These are phyloP conservation scores for Pseudocercospora cruenta DNA, from an alignment of 2,329 filamentous ascomycete species.

Conservation along the genomic window DNA sequence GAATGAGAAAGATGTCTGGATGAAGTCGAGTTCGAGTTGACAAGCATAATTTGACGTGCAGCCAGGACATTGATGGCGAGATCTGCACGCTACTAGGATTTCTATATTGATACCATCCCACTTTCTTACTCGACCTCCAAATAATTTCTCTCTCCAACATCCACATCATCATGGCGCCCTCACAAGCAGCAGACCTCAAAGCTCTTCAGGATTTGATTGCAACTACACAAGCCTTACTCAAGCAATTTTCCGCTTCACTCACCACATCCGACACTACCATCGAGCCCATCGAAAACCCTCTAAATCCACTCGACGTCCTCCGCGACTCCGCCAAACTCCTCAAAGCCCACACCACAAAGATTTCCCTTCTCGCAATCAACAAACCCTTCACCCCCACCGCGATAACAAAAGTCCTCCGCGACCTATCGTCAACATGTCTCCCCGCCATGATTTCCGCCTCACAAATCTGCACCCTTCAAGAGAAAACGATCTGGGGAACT, in stretches of 20 bases:
- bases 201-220: constrained; percentile 35
- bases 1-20: not conserved
- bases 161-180: constrained; percentile 31
- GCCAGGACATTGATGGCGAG: constrained; percentile 3
- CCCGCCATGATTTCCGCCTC: constrained; percentile 74
- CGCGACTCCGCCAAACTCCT: constrained; percentile 73
- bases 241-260: constrained; percentile 37
- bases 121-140: not conserved
- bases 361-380: constrained; percentile 84
- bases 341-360: constrained; percentile 81
- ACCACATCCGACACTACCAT: constrained; percentile 25
- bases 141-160: not conserved
- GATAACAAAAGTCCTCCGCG: constrained; percentile 68
- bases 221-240: constrained; percentile 38
- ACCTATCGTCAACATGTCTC: constrained; percentile 73
- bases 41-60: constrained; percentile 1
- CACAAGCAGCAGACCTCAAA: constrained; percentile 29
- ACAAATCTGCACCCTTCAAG: constrained; percentile 62
- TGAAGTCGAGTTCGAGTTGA: constrained; percentile 3
- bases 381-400: constrained; percentile 83
- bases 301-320: constrained; percentile 67
- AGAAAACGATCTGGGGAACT: constrained; percentile 59
- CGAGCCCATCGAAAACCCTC: constrained; percentile 38
- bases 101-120: not conserved
- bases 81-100: not conserved